phyloP scores from a whole-genome alignment of 208 protist genomes.

The Wallacemonas sp. region DNA sequence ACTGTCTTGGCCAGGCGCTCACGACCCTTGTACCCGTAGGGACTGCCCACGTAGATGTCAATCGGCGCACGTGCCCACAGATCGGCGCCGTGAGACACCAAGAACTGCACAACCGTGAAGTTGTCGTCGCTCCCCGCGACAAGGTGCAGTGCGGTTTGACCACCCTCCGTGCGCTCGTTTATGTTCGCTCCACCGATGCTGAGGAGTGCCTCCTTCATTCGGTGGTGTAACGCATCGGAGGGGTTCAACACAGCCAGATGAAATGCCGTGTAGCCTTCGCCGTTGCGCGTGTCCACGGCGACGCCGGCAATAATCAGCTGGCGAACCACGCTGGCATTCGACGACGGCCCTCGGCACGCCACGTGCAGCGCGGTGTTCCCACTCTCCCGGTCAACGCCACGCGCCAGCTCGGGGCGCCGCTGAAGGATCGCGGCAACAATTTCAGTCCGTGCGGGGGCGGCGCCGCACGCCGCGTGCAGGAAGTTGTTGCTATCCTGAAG shows the following conservation, averaged over 20 bases:
- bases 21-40: slow-evolving; percentile 3
- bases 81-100: slow-evolving; percentile 28
- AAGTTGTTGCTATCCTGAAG: slow-evolving; percentile 29
- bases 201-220: slow-evolving; percentile 38
- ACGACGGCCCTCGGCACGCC: slow-evolving; percentile 26
- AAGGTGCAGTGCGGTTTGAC: slow-evolving; percentile 39
- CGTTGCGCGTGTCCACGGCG: slow-evolving; percentile 8
- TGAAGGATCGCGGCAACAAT: slow-evolving; percentile 30
- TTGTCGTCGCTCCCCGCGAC: slow-evolving; percentile 25
- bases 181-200: slow-evolving; percentile 19
- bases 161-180: slow-evolving; percentile 31
- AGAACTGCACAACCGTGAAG: slow-evolving; percentile 20
- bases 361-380: slow-evolving; percentile 46
- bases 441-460: not conserved
- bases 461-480: slow-evolving; percentile 34
- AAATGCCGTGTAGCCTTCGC: slow-evolving; percentile 33
- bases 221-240: slow-evolving; percentile 13
- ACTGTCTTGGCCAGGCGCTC: not conserved
- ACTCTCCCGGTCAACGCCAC: slow-evolving; percentile 29
- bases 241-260: slow-evolving; percentile 39
- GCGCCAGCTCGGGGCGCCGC: slow-evolving; percentile 28
- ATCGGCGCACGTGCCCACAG: not conserved
- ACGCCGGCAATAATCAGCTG: slow-evolving; percentile 23
- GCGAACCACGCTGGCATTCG: slow-evolving; percentile 20
- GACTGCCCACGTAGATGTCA: not conserved